Evolutionary conservation across 148 eudicot genomes (phyloP).

Genomic region (Talinum fruticosum): DNA sequence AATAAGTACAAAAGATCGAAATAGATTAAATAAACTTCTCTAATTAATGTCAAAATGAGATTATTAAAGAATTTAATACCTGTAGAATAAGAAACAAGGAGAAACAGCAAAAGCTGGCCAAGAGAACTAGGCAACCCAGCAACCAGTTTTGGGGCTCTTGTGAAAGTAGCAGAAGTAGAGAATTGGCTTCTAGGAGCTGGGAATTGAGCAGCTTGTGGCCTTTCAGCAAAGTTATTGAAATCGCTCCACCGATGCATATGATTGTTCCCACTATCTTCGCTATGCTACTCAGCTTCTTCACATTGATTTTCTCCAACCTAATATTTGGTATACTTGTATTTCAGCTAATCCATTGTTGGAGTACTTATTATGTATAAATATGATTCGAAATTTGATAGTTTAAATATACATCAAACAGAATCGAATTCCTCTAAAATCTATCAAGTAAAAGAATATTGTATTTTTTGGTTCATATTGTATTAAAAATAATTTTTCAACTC

Average conservation of each 20-base stretch:
- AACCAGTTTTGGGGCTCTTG: constrained; percentile 44
- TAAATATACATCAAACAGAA: no score
- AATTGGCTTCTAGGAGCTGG: not conserved
- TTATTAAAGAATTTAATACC: constrained; percentile 41
- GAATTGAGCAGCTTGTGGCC: constrained; percentile 66
- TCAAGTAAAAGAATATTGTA: no score
- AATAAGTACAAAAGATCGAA: no score
- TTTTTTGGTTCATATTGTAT: no score
- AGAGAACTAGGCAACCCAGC: constrained; percentile 60
- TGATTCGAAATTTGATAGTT: no score
- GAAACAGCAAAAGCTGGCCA: constrained; percentile 58
- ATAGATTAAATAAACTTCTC: no score
- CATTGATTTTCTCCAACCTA: constrained; percentile 61
- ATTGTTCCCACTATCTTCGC: constrained; percentile 71
- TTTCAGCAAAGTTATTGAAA: constrained; percentile 52
- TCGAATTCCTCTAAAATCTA: no score
- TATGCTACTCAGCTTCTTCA: constrained; percentile 49
- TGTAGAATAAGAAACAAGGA: constrained; percentile 78
- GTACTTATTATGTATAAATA: no score
- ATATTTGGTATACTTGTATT: no score
- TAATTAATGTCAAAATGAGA: no score
- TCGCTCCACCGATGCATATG: constrained; percentile 61
- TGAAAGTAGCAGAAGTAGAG: not conserved
- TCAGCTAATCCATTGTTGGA: no score
- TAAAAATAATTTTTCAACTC: no score